Evolutionary conservation across 257 asterid species (phyloP).

Genomic region (Solanum tacnaense): DNA sequence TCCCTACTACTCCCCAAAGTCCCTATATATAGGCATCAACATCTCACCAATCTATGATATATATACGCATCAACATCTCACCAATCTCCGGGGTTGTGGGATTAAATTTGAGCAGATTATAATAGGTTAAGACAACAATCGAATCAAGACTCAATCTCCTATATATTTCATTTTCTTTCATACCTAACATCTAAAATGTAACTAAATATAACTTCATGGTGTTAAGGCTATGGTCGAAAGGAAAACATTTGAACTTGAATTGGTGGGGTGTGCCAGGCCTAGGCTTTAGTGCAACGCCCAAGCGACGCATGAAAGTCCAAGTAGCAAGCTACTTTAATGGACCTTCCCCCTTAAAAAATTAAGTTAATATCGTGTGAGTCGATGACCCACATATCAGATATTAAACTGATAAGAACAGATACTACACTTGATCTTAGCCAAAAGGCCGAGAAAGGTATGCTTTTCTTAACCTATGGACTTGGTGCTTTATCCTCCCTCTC

Average conservation of each 20-base stretch:
- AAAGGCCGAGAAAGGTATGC: constrained; percentile 32
- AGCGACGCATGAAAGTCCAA: not conserved
- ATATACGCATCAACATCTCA: no score
- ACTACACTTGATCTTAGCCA: constrained; percentile 17
- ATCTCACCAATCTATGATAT: no score
- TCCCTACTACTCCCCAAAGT: no score
- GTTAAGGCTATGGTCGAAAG: not conserved
- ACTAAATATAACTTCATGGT: no score
- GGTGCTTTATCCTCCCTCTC: no score
- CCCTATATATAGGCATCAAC: no score
- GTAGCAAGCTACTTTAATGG: not conserved
- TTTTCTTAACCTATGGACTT: rapidly evolving
- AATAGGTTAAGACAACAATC: no score
- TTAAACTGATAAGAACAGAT: not conserved
- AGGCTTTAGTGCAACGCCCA: not conserved
- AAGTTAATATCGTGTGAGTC: not conserved
- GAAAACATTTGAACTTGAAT: not conserved
- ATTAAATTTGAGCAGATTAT: no score
- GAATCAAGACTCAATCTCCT: no score
- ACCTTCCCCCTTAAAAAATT: not conserved
- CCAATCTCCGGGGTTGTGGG: no score
- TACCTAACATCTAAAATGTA: no score
- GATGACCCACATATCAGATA: not conserved
- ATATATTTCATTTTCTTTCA: no score
- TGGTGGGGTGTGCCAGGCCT: not conserved